These are phyloP conservation scores for Batrachochytrium dendrobatidis DNA, from an alignment of 371 early-diverging fungal genomes.

Conservation along the genomic window DNA sequence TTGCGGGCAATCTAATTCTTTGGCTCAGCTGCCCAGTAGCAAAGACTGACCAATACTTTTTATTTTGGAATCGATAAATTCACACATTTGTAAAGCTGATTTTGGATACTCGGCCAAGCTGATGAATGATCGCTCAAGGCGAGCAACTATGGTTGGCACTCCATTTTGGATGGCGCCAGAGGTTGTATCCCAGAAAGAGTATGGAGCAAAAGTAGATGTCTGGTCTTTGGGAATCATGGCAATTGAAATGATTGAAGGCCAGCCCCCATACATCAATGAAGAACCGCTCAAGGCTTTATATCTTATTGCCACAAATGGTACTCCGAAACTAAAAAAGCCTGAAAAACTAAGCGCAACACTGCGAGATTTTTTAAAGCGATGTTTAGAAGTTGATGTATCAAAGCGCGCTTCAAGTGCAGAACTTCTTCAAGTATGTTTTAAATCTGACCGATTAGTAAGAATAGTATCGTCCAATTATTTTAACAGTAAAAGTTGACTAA, in stretches of 20 bases:
- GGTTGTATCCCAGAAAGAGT: slow-evolving; percentile 87
- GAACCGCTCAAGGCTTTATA: slow-evolving; percentile 91
- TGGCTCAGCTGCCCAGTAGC: background rate
- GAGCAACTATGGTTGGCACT: slow-evolving; percentile 96
- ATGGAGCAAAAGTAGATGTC: slow-evolving; percentile 86
- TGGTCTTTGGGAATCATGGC: slow-evolving; percentile 98
- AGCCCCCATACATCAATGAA: slow-evolving; percentile 95
- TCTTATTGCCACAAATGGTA: slow-evolving; percentile 94
- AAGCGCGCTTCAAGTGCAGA: slow-evolving; percentile 83
- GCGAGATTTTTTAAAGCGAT: slow-evolving; percentile 79
- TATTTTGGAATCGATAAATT: background rate
- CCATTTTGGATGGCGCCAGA: slow-evolving; percentile 96
- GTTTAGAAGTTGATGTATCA: slow-evolving; percentile 83
- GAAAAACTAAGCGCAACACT: slow-evolving; percentile 72
- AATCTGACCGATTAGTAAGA: background rate
- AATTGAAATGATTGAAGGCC: slow-evolving; percentile 96
- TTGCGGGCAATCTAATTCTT: background rate
- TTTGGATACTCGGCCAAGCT: slow-evolving; percentile 96
- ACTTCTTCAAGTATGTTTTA: slow-evolving; percentile 41
- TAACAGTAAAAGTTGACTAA: background rate
- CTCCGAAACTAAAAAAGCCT: slow-evolving; percentile 83
- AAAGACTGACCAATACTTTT: background rate
- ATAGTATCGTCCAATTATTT: background rate
- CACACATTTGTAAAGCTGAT: slow-evolving; percentile 35
- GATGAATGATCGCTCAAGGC: slow-evolving; percentile 73